These are phyloP conservation scores for Diplodia sapinea DNA, from an alignment of 2,329 filamentous ascomycete species.

Conservation along the genomic window DNA sequence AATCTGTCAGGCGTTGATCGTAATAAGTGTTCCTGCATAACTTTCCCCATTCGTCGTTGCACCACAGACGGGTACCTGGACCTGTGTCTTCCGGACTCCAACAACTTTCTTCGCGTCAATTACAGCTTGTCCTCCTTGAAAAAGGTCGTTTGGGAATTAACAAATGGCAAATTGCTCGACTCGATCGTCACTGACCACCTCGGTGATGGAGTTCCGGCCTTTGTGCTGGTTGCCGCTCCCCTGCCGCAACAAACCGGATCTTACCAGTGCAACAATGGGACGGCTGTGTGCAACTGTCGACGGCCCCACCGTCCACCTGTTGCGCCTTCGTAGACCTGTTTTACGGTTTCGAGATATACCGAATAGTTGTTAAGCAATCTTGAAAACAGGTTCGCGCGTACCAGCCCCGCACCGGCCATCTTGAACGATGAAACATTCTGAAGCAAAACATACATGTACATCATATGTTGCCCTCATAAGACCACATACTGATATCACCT, in stretches of 20 bases:
- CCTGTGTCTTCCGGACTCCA: neutral
- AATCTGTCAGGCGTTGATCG: slow-evolving; percentile 9
- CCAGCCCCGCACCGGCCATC: neutral
- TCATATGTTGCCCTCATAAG: neutral
- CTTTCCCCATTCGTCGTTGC: slow-evolving; percentile 12
- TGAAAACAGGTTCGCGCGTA: neutral
- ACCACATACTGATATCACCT: neutral
- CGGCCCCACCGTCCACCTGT: neutral
- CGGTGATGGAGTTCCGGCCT: neutral
- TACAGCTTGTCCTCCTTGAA: neutral
- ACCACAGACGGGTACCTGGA: slow-evolving; percentile 23
- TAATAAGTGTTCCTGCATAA: slow-evolving; percentile 12
- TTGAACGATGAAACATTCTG: slow-evolving; percentile 1
- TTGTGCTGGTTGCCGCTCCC: neutral
- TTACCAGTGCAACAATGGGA: neutral
- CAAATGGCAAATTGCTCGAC: neutral
- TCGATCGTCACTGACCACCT: neutral
- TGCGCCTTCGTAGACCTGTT: neutral
- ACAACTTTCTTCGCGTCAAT: neutral
- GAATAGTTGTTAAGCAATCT: neutral
- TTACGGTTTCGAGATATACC: neutral
- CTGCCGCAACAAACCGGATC: neutral
- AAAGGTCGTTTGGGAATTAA: no score
- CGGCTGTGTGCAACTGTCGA: neutral
- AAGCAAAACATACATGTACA: neutral